Conservation (phyloP, 306 rosid genomes). For the Parietaria judaica region DNA sequence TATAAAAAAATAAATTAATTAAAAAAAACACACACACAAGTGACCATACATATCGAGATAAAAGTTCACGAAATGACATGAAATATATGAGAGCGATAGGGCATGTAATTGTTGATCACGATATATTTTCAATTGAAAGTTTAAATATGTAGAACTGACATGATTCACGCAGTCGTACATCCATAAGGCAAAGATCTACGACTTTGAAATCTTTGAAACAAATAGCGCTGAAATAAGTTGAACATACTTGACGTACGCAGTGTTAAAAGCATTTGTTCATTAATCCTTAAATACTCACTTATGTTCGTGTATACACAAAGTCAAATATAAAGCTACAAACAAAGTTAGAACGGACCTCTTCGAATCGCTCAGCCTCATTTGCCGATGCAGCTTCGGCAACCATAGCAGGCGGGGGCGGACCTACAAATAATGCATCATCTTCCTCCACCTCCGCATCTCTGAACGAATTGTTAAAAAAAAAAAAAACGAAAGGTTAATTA, state of each 20-base stretch:
- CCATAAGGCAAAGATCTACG: too few species aligned
- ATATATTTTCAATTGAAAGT: too few species aligned
- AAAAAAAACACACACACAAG: too few species aligned
- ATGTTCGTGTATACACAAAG: neutral
- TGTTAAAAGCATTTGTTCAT: neutral
- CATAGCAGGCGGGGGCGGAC: conserved; percentile 88
- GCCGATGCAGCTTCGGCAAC: conserved; percentile 83
- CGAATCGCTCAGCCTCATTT: conserved; percentile 89
- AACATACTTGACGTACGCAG: too few species aligned
- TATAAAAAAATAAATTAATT: neutral
- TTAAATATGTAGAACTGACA: too few species aligned
- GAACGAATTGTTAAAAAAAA: conserved; percentile 15
- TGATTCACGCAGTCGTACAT: too few species aligned
- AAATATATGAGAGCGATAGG: too few species aligned
- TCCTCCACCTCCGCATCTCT: conserved; percentile 74
- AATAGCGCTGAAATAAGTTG: too few species aligned
- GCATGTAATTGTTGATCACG: too few species aligned
- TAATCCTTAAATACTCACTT: too few species aligned
- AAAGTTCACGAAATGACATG: neutral
- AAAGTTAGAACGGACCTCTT: conserved; percentile 41
- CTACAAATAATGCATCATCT: conserved; percentile 56
- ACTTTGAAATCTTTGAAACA: too few species aligned
- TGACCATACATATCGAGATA: neutral
- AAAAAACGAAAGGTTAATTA: neutral
- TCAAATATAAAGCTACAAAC: neutral